Conservation (phyloP, 768 basidiomycete genomes). For the Amanita molliuscula region DNA sequence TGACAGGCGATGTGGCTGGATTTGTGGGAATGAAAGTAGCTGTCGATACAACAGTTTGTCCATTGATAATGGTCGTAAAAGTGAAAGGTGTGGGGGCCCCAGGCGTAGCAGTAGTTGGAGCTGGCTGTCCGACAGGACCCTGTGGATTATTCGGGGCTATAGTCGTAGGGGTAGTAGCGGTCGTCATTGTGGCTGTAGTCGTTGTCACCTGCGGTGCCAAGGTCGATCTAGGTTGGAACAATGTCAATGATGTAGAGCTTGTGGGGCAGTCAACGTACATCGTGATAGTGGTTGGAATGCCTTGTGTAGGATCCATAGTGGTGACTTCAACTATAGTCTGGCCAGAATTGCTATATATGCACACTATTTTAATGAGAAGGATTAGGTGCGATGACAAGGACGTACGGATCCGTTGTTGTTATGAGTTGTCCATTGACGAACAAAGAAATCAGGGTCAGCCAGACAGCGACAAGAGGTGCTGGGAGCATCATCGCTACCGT, state of each 20-base stretch:
- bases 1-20: slow-evolving; percentile 17
- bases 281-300: slow-evolving; percentile 27
- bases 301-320: slow-evolving; percentile 26
- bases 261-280: slow-evolving; percentile 21
- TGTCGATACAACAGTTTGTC: slow-evolving; percentile 21
- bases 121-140: slow-evolving; percentile 52
- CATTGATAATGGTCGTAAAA: slow-evolving; percentile 37
- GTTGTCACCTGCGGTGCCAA: slow-evolving; percentile 11
- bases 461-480: slow-evolving; percentile 6
- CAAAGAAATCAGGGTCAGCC: slow-evolving; percentile 11
- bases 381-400: background rate
- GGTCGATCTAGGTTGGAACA: slow-evolving; percentile 7
- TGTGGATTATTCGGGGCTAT: slow-evolving; percentile 19
- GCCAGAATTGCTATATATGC: slow-evolving; percentile 26
- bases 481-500: background rate
- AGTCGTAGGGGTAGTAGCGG: slow-evolving; percentile 11
- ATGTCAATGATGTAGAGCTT: background rate
- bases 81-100: slow-evolving; percentile 39
- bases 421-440: slow-evolving; percentile 32
- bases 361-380: background rate
- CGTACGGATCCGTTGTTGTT: slow-evolving; percentile 40
- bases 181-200: slow-evolving; percentile 11
- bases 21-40: slow-evolving; percentile 33
- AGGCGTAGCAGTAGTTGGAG: slow-evolving; percentile 22
- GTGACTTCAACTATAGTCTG: slow-evolving; percentile 40